phyloP scores from a whole-genome alignment of 306 rosid genomes.

The Cucurbita maxima region DNA sequence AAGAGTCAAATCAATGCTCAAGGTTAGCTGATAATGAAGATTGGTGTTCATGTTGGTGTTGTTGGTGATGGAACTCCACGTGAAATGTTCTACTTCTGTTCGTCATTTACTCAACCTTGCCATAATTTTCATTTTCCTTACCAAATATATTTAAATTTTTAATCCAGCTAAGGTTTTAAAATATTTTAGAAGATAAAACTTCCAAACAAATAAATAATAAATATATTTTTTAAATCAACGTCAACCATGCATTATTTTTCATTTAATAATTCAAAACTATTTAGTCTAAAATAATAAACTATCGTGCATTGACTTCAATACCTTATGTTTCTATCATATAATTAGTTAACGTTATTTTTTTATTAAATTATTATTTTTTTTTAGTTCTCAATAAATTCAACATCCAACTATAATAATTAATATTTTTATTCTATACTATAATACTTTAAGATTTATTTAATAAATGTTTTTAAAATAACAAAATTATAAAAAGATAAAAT shows the following conservation, averaged over 20 bases:
- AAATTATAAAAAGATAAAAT: background rate
- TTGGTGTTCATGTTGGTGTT: background rate
- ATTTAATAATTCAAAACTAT: background rate
- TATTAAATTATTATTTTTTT: too few relatives aligned
- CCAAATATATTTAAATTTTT: too few relatives aligned
- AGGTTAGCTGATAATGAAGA: background rate
- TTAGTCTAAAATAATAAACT: background rate
- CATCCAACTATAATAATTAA: background rate
- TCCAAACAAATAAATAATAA: too few relatives aligned
- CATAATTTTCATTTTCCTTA: too few relatives aligned
- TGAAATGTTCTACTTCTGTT: background rate
- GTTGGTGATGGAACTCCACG: background rate
- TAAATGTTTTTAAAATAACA: background rate
- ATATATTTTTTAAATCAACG: background rate
- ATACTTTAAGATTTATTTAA: background rate
- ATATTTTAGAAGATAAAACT: too few relatives aligned
- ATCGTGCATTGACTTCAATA: background rate
- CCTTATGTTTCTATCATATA: background rate
- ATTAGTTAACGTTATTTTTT: background rate
- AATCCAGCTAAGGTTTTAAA: too few relatives aligned
- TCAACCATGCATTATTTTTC: background rate
- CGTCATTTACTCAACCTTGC: too few relatives aligned
- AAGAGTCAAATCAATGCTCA: background rate
- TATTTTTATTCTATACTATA: background rate
- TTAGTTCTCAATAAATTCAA: background rate